Evolutionary conservation across 2,329 filamentous ascomycete species (phyloP).

Genomic region (Cladosporium halotolerans): DNA sequence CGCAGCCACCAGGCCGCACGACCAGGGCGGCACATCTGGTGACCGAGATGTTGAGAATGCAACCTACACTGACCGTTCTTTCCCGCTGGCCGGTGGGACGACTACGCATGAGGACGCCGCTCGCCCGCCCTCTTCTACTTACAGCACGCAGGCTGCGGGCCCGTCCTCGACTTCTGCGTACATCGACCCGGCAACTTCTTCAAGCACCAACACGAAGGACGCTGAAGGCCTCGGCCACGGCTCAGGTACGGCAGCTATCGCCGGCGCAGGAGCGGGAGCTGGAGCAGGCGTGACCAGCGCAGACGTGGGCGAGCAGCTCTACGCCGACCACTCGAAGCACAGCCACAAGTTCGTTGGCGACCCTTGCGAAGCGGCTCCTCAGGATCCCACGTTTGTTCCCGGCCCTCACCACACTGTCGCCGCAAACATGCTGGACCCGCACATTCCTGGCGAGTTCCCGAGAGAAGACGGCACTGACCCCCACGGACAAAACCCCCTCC

Average conservation of each 20-base stretch:
- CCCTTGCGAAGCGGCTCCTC: constrained; percentile 18
- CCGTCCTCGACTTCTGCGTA: constrained; percentile 4
- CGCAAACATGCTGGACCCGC: constrained; percentile 31
- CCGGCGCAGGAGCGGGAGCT: not conserved
- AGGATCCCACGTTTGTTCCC: constrained; percentile 15
- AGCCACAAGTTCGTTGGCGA: constrained; percentile 22
- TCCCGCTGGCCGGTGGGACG: constrained; percentile 16
- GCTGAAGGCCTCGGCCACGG: not conserved
- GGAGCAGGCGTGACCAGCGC: not conserved
- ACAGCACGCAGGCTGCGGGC: not conserved
- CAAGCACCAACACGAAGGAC: not conserved
- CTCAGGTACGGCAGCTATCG: not conserved
- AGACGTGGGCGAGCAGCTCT: not conserved
- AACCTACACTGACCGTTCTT: constrained; percentile 22
- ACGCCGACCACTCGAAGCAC: constrained; percentile 14
- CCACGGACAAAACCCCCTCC: constrained; percentile 1
- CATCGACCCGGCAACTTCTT: not conserved
- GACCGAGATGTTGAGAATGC: constrained; percentile 19
- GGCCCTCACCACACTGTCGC: constrained; percentile 29
- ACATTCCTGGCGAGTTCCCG: constrained; percentile 29
- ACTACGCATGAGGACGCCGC: constrained; percentile 9
- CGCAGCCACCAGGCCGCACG: constrained; percentile 9
- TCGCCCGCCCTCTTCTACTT: not conserved
- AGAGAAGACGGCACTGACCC: constrained; percentile 19
- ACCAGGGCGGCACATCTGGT: constrained; percentile 13